phyloP scores from a whole-genome alignment of 768 basidiomycete species.

The Boletus insuetus region DNA sequence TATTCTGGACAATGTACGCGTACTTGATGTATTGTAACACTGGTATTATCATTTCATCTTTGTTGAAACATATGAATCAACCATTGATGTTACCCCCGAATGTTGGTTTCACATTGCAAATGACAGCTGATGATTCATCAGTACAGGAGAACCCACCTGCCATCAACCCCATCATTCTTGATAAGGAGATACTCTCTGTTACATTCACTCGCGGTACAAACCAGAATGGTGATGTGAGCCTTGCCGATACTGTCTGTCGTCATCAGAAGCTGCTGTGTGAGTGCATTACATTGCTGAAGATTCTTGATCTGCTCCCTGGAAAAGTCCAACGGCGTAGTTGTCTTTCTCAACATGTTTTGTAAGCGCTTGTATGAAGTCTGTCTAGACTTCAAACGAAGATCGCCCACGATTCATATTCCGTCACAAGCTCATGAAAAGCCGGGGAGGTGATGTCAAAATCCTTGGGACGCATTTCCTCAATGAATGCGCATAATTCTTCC shows the following conservation, averaged over 20 bases:
- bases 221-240: slow-evolving; percentile 85
- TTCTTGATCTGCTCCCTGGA: slow-evolving; percentile 95
- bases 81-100: too few relatives aligned
- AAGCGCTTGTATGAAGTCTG: slow-evolving; percentile 91
- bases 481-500: slow-evolving; percentile 88
- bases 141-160: slow-evolving; percentile 98
- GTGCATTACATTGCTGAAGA: slow-evolving; percentile 79
- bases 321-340: slow-evolving; percentile 88
- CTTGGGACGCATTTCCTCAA: slow-evolving; percentile 94
- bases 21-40: too few relatives aligned
- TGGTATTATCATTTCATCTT: too few relatives aligned
- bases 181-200: slow-evolving; percentile 94
- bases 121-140: too few relatives aligned
- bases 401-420: slow-evolving; percentile 97
- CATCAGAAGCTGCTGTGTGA: slow-evolving; percentile 89
- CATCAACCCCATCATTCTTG: slow-evolving; percentile 82
- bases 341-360: slow-evolving; percentile 81
- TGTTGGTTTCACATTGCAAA: too few relatives aligned
- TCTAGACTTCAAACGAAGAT: slow-evolving; percentile 89
- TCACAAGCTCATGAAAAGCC: slow-evolving; percentile 88
- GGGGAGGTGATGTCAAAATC: slow-evolving; percentile 91
- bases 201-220: slow-evolving; percentile 91
- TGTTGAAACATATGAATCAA: too few relatives aligned
- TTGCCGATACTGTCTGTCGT: slow-evolving; percentile 94
- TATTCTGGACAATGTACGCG: too few relatives aligned